Evolutionary conservation across 768 basidiomycete genomes (phyloP), one percentile per base, ranked within the genome.

Genomic region (Rhodotorula paludigena): DNA sequence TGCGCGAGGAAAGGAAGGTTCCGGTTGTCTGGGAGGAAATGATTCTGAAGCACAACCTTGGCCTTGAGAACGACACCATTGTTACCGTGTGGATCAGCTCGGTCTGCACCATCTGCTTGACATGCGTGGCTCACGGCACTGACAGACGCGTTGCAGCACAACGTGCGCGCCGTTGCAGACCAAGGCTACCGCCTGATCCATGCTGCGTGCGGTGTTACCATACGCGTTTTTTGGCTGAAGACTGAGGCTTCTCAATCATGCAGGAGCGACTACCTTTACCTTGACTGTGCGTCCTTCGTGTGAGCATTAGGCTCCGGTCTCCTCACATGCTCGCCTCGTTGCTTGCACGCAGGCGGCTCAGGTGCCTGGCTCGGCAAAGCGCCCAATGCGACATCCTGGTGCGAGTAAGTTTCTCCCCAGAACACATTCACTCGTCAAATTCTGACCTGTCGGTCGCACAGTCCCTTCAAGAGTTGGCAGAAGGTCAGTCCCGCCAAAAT

Each of bases 1-100:
- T 92, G 54, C 79, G 77, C 14, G 77, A 78, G 0, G 74, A 82
- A 2, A 86, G 85, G 0, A 92, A 91, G 79, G 87, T 83, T 0
- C 86, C 89, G 2, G 85, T 90, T 39, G 89, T 92, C 11, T 91
- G 89, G 87, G 86, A 92, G 82, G 87, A 89, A 75, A 85, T 88
- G 85, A 85, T 85, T 2, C 78, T 87, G 48, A 78, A 80, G 4
- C 83, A 85, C 71, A 79, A 82, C 49, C 80, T 87, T 11, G 81
- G 76, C 80, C 66, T 81, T 77, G 73, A 73, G 15, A 84, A 83
- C 55, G 78, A 83, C 57, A 84, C 86, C 1, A 74, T 87, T 39
- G 83, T 85, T 45, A 80, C 86, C 85, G 86, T 68, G 6, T 82
- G 78, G 18, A 53, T 57, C 32, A 38, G 39, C 54, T 30, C 38